These are phyloP conservation scores for Xylariaceae sp. DNA, from an alignment of 2,329 filamentous ascomycete genomes.

Conservation along the genomic window DNA sequence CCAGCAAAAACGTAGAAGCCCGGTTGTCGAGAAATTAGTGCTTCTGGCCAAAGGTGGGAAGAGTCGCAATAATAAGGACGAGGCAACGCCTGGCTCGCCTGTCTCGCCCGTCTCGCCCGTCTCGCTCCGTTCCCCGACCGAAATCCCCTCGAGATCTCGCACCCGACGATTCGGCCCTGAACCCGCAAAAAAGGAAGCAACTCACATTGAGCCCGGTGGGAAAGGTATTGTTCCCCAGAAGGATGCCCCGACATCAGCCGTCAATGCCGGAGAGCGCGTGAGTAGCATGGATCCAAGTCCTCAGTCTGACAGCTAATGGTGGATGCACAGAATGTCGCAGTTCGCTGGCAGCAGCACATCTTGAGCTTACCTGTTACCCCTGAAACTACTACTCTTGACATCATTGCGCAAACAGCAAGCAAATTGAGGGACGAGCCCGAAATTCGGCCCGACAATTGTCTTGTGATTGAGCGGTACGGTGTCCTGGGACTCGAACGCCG, in stretches of 20 bases:
- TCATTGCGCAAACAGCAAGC: constrained; percentile 62
- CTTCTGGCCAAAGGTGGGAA: constrained; percentile 41
- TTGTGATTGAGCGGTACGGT: constrained; percentile 73
- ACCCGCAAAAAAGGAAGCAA: constrained; percentile 23
- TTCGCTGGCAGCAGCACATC: constrained; percentile 65
- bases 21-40: constrained; percentile 45
- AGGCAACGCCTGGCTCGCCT: constrained; percentile 27
- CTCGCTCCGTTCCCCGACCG: constrained; percentile 22
- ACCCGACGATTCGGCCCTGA: constrained; percentile 17
- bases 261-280: constrained; percentile 73
- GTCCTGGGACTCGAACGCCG: constrained; percentile 75
- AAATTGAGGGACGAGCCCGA: constrained; percentile 50
- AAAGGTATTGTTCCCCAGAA: constrained; percentile 46
- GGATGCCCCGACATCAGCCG: constrained; percentile 74
- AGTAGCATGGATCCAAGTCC: constrained; percentile 33
- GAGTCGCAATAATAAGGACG: constrained; percentile 32
- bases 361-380: constrained; percentile 67
- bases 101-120: not conserved
- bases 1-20: constrained; percentile 34
- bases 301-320: constrained; percentile 25
- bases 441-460: constrained; percentile 59
- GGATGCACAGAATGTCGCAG: constrained; percentile 53
- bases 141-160: constrained; percentile 31
- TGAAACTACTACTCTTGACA: constrained; percentile 67
- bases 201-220: constrained; percentile 39